phyloP scores from a whole-genome alignment of 768 basidiomycete species.

The Leccinum fibrillosum region DNA sequence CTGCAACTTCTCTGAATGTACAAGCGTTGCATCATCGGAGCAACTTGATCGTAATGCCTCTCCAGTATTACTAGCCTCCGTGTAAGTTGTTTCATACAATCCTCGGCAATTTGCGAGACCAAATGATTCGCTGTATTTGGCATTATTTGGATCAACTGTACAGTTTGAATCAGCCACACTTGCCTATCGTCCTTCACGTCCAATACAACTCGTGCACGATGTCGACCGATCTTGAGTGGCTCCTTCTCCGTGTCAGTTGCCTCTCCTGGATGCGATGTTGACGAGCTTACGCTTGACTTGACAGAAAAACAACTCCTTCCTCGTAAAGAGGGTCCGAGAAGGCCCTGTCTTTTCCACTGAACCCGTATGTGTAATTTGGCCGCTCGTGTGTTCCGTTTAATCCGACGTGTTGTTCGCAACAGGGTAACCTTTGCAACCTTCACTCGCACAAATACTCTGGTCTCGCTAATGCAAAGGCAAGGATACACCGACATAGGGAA shows the following conservation, averaged over 20 bases:
- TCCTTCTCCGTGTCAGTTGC: constrained; percentile 70
- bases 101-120: background rate
- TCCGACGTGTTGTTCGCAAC: constrained; percentile 6
- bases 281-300: background rate
- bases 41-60: no score
- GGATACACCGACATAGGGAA: background rate
- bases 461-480: constrained; percentile 78
- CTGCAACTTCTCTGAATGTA: no score
- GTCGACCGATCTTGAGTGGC: constrained; percentile 92
- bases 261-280: background rate
- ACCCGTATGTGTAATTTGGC: constrained; percentile 48
- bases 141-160: constrained; percentile 30
- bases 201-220: constrained; percentile 43
- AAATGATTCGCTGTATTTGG: constrained; percentile 14
- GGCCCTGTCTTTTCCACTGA: constrained; percentile 84
- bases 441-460: constrained; percentile 95
- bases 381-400: background rate
- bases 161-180: constrained; percentile 32
- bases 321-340: constrained; percentile 71
- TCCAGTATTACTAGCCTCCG: no score
- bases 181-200: constrained; percentile 16
- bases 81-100: no score
- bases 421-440: constrained; percentile 86
- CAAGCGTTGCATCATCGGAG: no score
- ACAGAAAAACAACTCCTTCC: constrained; percentile 82